phyloP scores from a whole-genome alignment of 495 filamentous ascomycete species.

The Podospora australis region DNA sequence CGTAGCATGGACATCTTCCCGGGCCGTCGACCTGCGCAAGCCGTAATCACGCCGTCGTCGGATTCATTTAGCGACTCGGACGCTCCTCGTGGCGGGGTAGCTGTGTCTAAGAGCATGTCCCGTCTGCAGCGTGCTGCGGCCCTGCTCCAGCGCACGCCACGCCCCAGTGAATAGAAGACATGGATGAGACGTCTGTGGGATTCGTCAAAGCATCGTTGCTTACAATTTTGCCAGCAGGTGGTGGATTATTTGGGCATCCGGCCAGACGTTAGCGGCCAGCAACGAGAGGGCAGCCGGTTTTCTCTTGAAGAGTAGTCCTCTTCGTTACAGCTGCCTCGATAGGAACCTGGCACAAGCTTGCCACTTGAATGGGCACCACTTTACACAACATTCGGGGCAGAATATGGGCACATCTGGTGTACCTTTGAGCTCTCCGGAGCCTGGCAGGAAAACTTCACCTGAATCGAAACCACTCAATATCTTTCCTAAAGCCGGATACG shows the following conservation, averaged over 20 bases:
- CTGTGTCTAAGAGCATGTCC: conserved; percentile 10
- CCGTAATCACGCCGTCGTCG: conserved; percentile 1
- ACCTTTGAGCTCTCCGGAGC: no score
- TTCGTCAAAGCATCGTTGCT: not conserved
- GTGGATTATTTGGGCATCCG: not conserved
- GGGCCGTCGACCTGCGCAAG: not conserved
- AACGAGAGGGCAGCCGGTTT: no score
- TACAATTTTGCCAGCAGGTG: not conserved
- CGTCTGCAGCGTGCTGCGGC: conserved; percentile 20
- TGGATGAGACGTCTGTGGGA: not conserved
- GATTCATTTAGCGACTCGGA: conserved; percentile 14
- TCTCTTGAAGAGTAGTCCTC: no score
- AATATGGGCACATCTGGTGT: no score
- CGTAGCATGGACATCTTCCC: conserved; percentile 6
- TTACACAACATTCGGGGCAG: no score
- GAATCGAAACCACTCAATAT: no score
- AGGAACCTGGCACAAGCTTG: no score
- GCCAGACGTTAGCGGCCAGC: no score
- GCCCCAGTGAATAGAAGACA: conserved; percentile 13
- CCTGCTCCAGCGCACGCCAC: conserved; percentile 15
- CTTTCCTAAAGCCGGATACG: no score
- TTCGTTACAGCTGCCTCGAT: no score
- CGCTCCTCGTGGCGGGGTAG: not conserved
- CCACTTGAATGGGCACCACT: no score
- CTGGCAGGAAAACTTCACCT: no score